Conservation (phyloP, 352 stramenopile genomes). For the Phytophthora ohioensis region DNA sequence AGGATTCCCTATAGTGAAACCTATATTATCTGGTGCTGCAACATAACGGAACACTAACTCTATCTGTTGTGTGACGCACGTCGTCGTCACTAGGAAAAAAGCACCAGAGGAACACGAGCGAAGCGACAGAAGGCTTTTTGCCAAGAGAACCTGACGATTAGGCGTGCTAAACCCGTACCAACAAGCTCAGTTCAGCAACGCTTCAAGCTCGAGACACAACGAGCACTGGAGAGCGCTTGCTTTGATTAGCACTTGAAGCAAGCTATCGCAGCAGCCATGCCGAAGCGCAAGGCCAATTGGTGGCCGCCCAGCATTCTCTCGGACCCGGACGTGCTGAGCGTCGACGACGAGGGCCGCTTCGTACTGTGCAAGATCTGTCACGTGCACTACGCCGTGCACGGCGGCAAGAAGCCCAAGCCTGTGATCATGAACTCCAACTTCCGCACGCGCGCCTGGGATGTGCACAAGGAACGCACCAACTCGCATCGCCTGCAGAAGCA, state of each 20-base stretch:
- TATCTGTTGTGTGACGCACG: conserved; percentile 5
- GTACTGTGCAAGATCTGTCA: conserved; percentile 88
- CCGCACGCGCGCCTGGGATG: conserved; percentile 79
- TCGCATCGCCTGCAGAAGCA: conserved; percentile 80
- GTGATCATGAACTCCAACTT: conserved; percentile 89
- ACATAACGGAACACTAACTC: conserved; percentile 27
- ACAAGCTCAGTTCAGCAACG: neutral
- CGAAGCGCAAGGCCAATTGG: conserved; percentile 81
- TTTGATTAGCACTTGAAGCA: neutral
- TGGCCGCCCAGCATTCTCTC: conserved; percentile 75
- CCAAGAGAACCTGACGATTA: neutral
- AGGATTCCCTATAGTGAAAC: neutral
- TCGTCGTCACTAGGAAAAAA: conserved; percentile 15
- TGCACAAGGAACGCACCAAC: conserved; percentile 86
- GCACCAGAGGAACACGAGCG: conserved; percentile 15
- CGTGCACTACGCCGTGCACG: conserved; percentile 82
- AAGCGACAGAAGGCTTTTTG: conserved; percentile 23
- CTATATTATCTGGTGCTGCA: neutral
- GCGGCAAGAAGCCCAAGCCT: conserved; percentile 82
- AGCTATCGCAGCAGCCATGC: conserved; percentile 41
- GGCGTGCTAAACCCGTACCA: too few species aligned
- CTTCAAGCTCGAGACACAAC: conserved; percentile 18
- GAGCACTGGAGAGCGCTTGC: neutral
- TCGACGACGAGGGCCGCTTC: conserved; percentile 81
- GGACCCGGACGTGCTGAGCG: conserved; percentile 78